These are phyloP conservation scores for Talaromyces piceae DNA, from an alignment of 2,329 filamentous ascomycete genomes.

Conservation along the genomic window DNA sequence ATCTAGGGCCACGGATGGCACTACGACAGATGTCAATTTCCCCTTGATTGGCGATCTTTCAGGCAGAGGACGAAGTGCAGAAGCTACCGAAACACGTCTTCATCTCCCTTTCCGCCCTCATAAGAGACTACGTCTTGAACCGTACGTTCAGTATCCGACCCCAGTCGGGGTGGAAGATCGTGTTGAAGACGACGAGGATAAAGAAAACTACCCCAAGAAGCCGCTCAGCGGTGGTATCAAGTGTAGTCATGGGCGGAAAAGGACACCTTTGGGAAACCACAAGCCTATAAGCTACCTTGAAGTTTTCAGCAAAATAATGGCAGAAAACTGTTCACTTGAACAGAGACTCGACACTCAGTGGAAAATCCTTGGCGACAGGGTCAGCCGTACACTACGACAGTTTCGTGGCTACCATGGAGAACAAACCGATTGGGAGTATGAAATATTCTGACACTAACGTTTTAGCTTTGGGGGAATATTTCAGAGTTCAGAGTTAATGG, in stretches of 20 bases:
- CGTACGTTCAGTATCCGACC: neutral
- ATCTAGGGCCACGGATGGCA: neutral
- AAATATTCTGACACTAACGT: slow-evolving; percentile 12
- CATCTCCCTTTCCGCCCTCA: neutral
- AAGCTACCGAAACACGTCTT: neutral
- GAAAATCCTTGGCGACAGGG: neutral
- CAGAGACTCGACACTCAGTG: neutral
- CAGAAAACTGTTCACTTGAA: neutral
- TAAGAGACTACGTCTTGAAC: neutral
- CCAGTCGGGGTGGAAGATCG: neutral
- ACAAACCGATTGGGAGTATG: slow-evolving; percentile 23
- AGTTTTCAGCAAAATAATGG: neutral
- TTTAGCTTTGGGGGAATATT: neutral
- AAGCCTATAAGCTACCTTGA: neutral
- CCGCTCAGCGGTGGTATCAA: neutral
- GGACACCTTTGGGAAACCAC: neutral
- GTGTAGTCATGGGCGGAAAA: neutral
- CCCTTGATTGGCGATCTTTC: neutral
- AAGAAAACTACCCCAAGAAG: neutral
- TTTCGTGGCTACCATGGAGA: slow-evolving; percentile 24
- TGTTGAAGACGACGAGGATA: neutral
- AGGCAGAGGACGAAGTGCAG: neutral
- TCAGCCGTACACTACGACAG: slow-evolving; percentile 10
- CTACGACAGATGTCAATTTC: neutral
- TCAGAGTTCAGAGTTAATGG: too few relatives aligned